Evolutionary conservation across 805 yeast species (phyloP), one percentile per base, ranked within the genome.

Genomic region (Candida michaelii): DNA sequence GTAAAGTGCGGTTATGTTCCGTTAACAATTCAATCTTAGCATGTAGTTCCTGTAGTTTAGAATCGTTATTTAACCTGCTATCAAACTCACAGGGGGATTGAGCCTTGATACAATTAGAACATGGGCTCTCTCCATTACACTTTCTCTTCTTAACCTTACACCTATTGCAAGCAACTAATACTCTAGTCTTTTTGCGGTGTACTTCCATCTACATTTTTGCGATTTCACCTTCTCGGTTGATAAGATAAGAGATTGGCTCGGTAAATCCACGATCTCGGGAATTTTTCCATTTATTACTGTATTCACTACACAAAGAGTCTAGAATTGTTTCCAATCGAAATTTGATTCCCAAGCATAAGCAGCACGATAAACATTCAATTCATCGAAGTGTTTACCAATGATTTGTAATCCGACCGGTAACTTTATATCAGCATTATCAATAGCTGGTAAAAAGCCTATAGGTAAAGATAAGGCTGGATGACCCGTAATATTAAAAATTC

Each of bases 391-490:
- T 30, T 47, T 47, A 14, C 51, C 51, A 11, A 47, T 39, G n/a
- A 47, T 44, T 36, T 47, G 51, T n/a, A 47, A 30, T 1, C 51
- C 51, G 1, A 44, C 51, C 1, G 51, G 51, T 13, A 47, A 39
- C 36, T 44, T 44, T 1, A 44, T 21, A 1, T 44, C 43, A 3
- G 40, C 30, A 32, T 47, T 37, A 29, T 47, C 51, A 14, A 44
- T 31, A 21, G 51, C 51, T 19, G 36, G 37, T 15, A 44, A 35
- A 27, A 42, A 42, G 7, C 51, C 51, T 9, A 44, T 30, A 2
- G 51, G 51, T 12, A 47, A 16, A 19, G 46, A 39, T 14, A 47
- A 27, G 4, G 51, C 51, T 27, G 51, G 51, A 18, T 47, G 51
- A 11, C 51, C 51, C 16, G 51, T 47, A 30, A 47, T 47, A 25